Evolutionary conservation across 495 filamentous ascomycete species (phyloP).

Genomic region (Aspergillus haitiensis): DNA sequence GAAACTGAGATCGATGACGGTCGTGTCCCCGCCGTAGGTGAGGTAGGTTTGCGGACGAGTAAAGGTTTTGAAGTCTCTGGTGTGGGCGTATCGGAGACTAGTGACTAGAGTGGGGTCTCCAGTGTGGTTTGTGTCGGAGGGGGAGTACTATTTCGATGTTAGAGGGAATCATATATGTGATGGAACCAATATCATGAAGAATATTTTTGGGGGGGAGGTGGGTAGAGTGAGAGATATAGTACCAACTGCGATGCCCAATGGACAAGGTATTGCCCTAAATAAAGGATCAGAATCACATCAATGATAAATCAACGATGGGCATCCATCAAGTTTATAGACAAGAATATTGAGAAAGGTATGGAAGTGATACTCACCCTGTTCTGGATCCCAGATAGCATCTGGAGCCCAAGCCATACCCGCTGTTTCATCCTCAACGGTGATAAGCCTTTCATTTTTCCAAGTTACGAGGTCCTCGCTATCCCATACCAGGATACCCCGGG

Average conservation of each 20-base stretch:
- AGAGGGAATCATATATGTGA: not conserved
- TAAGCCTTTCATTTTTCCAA: constrained; percentile 19
- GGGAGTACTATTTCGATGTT: constrained; percentile 15
- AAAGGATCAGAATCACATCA: too few species aligned
- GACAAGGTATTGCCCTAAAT: constrained; percentile 18
- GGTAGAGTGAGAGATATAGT: not conserved
- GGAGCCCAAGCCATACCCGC: constrained; percentile 25
- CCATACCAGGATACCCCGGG: constrained; percentile 21
- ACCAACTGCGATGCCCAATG: constrained; percentile 25
- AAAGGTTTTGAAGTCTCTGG: constrained; percentile 23
- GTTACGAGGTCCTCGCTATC: constrained; percentile 22
- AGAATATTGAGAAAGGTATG: too few species aligned
- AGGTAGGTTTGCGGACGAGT: constrained; percentile 17
- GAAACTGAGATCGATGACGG: constrained; percentile 21
- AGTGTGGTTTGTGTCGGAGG: constrained; percentile 17
- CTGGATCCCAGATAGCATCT: constrained; percentile 24
- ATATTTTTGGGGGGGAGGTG: not conserved
- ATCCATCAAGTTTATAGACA: too few species aligned
- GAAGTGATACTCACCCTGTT: not conserved
- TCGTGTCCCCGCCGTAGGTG: not conserved
- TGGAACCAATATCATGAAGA: not conserved
- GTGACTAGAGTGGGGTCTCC: constrained; percentile 8
- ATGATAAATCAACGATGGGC: too few species aligned
- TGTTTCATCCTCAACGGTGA: constrained; percentile 20
- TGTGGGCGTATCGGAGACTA: constrained; percentile 23